Base-by-base conservation (phyloP, 352 stramenopile species). In the Pythium insidiosum region DNA sequence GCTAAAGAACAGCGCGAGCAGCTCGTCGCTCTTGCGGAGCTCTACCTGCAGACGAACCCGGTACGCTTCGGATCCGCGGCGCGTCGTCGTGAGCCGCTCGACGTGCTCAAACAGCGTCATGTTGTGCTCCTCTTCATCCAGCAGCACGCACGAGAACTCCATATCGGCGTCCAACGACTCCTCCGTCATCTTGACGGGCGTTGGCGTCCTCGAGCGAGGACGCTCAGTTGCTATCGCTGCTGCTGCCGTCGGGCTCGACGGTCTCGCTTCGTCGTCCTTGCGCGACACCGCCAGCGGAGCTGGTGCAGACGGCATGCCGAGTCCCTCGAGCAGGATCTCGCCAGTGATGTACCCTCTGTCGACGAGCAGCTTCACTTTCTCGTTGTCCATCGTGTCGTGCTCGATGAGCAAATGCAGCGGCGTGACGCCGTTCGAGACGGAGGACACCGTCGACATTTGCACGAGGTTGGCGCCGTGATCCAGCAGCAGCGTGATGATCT, bases 331-430 rank as follows among this genome's bases (percentile, higher is more conserved):
- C 18, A 82, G 45, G 64, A 76, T 66, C 37, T 76, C 68, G 18
- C 56, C 37, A 9, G 23, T 58, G 6, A 83, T 20, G 19, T 73
- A 78, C 2, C 63, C 60, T 13, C 66, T 23, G 2, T 38, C 20
- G 9, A 84, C 62, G 12, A 84, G 38, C 11, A 63, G 49, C 11
- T 66, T 76, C 13, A 87, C 46, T 22, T 58, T 64, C 3, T 67
- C 64, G 23, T 77, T 77, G 2, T 69, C 61, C 31, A 64, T 31
- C 6, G 34, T 67, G 45, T 83, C 74, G 30, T 63, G 61, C 29
- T 73, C 74, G 16, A 84, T 56, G 2, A 84, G 36, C 33, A 81
- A 41, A 9, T 83, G 56, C 19, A 87, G 30, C 11, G 74, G 68
- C 2, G 71, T 75, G 11, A 83, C 54, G 10, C 66, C 67, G 16